These are phyloP conservation scores for Trichoderma sp. DNA, from an alignment of 2,329 filamentous ascomycete species.

Conservation along the genomic window DNA sequence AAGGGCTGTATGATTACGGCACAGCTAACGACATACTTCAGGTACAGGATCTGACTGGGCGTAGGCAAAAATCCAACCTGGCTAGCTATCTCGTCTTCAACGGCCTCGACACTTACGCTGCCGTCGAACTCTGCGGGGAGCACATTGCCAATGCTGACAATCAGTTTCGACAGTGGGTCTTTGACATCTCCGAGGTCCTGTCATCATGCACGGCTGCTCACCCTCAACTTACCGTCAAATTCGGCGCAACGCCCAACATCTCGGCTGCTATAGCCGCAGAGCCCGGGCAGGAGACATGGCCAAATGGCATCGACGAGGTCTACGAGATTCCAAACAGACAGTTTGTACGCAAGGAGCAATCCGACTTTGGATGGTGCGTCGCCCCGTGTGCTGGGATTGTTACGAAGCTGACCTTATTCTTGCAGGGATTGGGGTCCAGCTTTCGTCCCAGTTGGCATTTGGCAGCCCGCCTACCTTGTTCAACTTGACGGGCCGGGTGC, in stretches of 20 bases:
- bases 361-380: slow-evolving; percentile 10
- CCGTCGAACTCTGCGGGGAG: background rate
- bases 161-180: slow-evolving; percentile 8
- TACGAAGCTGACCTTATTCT: background rate
- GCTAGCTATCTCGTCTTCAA: slow-evolving; percentile 6
- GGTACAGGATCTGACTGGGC: background rate
- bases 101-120: slow-evolving; percentile 4
- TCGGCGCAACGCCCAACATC: slow-evolving; percentile 4
- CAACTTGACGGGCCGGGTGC: background rate
- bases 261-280: background rate
- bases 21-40: background rate
- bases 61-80: background rate
- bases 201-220: background rate
- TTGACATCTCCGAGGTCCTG: background rate
- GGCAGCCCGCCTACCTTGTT: slow-evolving; percentile 2
- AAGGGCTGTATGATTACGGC: background rate
- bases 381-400: no score
- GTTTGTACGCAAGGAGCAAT: slow-evolving; percentile 3
- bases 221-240: background rate
- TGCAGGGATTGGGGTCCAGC: slow-evolving; percentile 3
- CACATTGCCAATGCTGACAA: slow-evolving; percentile 2
- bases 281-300: slow-evolving; percentile 8
- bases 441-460: background rate
- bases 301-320: background rate
- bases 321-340: slow-evolving; percentile 2